Base-by-base conservation (phyloP, 306 rosid genomes). In the Arachis hypogaea region DNA sequence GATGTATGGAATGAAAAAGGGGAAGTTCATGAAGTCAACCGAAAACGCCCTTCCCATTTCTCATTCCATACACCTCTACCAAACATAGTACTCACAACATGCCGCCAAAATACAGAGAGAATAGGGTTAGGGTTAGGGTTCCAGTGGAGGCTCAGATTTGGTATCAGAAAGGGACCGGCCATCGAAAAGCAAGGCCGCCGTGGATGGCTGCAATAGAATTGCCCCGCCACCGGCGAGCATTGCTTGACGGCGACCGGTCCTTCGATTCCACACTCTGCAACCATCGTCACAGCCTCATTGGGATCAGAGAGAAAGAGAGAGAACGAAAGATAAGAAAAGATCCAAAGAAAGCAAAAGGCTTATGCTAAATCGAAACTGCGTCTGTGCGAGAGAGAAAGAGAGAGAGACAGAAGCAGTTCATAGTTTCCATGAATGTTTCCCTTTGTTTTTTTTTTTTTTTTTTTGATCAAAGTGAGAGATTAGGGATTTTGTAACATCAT, bases 201-300 rank as follows among this genome's bases (percentile, higher is more conserved):
- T 52, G 80, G 80, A 61, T 69, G 61, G 80, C 80, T 76, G 80
- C 80, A 41, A 68, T 14, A 0, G 38, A 33, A 33, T 79, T 40
- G 40, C 83, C 83, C 50, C 75, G 79, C 83, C 83, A 67, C 41
- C 43, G 22, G 47, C 30, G 55, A 45, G 50, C 41, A 41, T 49
- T 22, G 68, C 40, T 61, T 55, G 5, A 42, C 75, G 33, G 5
- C 63, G 41, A 16, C 66, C 22, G 16, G 29, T 33, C 52, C 55
- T 65, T 45, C 5, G 6, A 8, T 63, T 72, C 56, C 83, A 73
- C 78, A 67, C 83, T 79, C 83, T 71, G 50, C 51, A 67, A 67
- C 65, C 74, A 50, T 79, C 83, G 7, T 79, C 83, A 79, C 40
- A 51, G 83, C 83, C 83, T 42, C 69, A 0, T 42, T 12, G 57